Base-by-base conservation (phyloP, 1,284 basidiomycete genomes). In the Heterobasidion parviporum region DNA sequence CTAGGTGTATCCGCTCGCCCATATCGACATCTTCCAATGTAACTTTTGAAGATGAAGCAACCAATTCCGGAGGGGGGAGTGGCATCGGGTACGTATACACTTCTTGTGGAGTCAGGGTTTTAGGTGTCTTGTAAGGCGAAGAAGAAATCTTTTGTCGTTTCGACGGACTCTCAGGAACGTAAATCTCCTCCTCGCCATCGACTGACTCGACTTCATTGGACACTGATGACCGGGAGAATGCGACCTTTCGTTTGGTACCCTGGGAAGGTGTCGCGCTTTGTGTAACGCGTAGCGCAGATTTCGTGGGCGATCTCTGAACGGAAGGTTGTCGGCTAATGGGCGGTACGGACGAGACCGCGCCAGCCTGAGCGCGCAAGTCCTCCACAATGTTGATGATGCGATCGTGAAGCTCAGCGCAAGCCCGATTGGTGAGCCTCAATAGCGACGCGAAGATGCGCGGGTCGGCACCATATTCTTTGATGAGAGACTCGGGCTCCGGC, bases 221-320 rank as follows among this genome's bases (percentile, higher is more conserved):
- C 20, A 10, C 32, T 15, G 41, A 9, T n/a, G 35, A 6, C 18
- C 14, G 20, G 53, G 52, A 56, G 26, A 60, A 60, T 20, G 56
- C 48, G 15, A 61, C 59, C 36, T 58, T 58, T 49, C 60, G 60
- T 52, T 61, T 61, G 8, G 46, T n/a, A 50, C 47, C 50, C 34
- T 15, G 32, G 6, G 52, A 15, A 15, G 49, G 48, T n/a, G 59
- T 38, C 36, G 59, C 18, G 33, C 48, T 56, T 14, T 32, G 18
- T 45, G 32, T 41, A 26, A 36, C 38, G 47, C 60, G 60, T n/a
- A 61, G 48, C 0, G 60, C 50, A 14, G 60, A 61, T 35, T 59
- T 61, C 34, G 60, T 59, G 10, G 60, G 60, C 4, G 60, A 61
- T 1, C n/a, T 41, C 38, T 41, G 38, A 6, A n/a, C n/a, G n/a